Conservation (phyloP, 2,329 filamentous ascomycete species). For the Aspergillus cejpii region DNA sequence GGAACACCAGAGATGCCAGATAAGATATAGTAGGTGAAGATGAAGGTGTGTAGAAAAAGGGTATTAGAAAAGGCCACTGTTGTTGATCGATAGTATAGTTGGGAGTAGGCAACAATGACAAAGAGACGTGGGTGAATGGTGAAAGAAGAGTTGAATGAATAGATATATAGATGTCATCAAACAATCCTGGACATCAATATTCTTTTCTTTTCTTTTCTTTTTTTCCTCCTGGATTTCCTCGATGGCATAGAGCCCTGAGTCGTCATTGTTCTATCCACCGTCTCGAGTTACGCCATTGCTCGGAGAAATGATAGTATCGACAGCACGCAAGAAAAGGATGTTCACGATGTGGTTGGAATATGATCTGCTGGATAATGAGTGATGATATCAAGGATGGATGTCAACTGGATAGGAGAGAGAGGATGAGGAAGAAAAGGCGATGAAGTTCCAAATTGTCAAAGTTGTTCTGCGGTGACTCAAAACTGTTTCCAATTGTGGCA, state of each 20-base stretch:
- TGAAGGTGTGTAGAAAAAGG: too few relatives aligned
- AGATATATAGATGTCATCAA: constrained; percentile 1
- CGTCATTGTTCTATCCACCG: constrained; percentile 14
- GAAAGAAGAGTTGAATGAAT: neutral
- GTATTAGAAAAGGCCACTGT: too few relatives aligned
- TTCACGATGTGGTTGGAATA: neutral
- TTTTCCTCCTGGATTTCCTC: constrained; percentile 15
- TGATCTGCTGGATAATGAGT: neutral
- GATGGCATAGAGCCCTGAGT: constrained; percentile 9
- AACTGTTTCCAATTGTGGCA: neutral
- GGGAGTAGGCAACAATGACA: neutral
- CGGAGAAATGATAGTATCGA: constrained; percentile 12
- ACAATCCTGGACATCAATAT: constrained; percentile 5
- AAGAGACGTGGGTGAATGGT: neutral
- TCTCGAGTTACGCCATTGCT: constrained; percentile 19
- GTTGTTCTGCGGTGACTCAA: neutral
- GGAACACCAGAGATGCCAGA: neutral
- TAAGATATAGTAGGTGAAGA: neutral
- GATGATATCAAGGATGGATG: neutral
- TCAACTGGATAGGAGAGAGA: neutral
- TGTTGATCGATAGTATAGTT: neutral
- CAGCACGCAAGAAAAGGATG: constrained; percentile 8
- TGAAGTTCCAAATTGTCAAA: neutral
- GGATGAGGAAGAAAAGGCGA: neutral
- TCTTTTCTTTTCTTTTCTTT: constrained; percentile 15